phyloP scores from a whole-genome alignment of 768 basidiomycete species.

The Hygrophoropsis aurantiaca region DNA sequence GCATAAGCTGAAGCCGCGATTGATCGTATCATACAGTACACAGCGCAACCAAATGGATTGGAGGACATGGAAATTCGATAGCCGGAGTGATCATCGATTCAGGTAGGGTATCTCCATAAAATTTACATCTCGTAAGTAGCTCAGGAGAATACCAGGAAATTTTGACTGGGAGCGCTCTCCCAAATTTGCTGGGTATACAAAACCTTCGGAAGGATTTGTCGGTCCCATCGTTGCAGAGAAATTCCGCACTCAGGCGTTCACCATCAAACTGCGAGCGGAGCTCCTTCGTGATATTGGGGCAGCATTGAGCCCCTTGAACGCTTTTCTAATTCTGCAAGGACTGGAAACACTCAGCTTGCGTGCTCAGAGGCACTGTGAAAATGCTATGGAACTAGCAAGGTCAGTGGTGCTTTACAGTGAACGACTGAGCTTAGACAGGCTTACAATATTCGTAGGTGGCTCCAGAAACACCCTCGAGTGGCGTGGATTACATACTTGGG shows the following conservation, averaged over 20 bases:
- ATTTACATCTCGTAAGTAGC: conserved; percentile 12
- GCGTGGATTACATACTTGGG: conserved; percentile 82
- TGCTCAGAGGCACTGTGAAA: conserved; percentile 68
- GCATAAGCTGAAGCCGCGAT: background rate
- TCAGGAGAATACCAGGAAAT: conserved; percentile 22
- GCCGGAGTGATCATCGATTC: conserved; percentile 74
- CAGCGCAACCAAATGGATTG: conserved; percentile 85
- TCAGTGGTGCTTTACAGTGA: conserved; percentile 19
- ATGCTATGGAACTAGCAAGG: conserved; percentile 67
- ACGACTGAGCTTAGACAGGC: background rate
- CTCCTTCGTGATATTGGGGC: conserved; percentile 69
- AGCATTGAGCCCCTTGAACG: conserved; percentile 65
- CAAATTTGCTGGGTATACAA: conserved; percentile 72
- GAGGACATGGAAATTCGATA: conserved; percentile 78
- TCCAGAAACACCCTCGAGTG: conserved; percentile 64
- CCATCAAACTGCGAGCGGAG: conserved; percentile 62
- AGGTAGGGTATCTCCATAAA: conserved; percentile 35
- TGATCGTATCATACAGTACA: conserved; percentile 42
- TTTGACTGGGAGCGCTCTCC: conserved; percentile 73
- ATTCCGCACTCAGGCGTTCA: conserved; percentile 65
- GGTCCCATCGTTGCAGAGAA: conserved; percentile 65
- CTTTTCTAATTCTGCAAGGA: conserved; percentile 76
- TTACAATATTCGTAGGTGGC: conserved; percentile 34
- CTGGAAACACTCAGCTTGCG: conserved; percentile 76
- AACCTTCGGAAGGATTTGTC: conserved; percentile 75